Conservation (phyloP, 2,329 filamentous ascomycete genomes). For the Aspergillus neotritici region DNA sequence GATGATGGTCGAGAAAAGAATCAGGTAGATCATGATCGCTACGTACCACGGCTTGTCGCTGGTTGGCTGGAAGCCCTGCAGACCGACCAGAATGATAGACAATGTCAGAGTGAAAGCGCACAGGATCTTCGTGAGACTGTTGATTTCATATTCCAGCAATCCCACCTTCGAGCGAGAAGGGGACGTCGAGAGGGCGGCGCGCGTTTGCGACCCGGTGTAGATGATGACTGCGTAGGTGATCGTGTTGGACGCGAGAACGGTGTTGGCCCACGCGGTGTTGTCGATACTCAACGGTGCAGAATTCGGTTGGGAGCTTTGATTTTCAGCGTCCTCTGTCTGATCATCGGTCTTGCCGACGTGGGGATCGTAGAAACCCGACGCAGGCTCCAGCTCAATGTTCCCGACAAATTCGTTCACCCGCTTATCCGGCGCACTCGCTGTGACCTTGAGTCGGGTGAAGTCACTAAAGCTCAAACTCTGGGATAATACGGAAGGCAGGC, state of each 20-base stretch:
- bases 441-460: constrained; percentile 61
- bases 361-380: constrained; percentile 43
- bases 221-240: constrained; percentile 83
- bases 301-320: constrained; percentile 33
- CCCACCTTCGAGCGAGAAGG: constrained; percentile 91
- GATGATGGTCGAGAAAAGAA: constrained; percentile 98
- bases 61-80: constrained; percentile 67
- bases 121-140: constrained; percentile 91
- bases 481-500: constrained; percentile 77
- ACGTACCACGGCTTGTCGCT: constrained; percentile 71
- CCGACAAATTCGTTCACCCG: constrained; percentile 94
- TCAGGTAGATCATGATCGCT: constrained; percentile 95
- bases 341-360: constrained; percentile 33
- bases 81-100: constrained; percentile 79
- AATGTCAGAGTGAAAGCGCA: constrained; percentile 81
- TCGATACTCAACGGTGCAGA: constrained; percentile 81
- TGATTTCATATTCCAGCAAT: constrained; percentile 91
- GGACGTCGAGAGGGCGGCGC: constrained; percentile 87
- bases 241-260: constrained; percentile 88
- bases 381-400: constrained; percentile 69
- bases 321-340: constrained; percentile 12
- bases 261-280: constrained; percentile 98
- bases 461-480: constrained; percentile 71
- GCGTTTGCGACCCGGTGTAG: constrained; percentile 90
- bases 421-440: constrained; percentile 83